Base-by-base conservation (phyloP, 23 red algal species). In the Chondrus crispus region DNA sequence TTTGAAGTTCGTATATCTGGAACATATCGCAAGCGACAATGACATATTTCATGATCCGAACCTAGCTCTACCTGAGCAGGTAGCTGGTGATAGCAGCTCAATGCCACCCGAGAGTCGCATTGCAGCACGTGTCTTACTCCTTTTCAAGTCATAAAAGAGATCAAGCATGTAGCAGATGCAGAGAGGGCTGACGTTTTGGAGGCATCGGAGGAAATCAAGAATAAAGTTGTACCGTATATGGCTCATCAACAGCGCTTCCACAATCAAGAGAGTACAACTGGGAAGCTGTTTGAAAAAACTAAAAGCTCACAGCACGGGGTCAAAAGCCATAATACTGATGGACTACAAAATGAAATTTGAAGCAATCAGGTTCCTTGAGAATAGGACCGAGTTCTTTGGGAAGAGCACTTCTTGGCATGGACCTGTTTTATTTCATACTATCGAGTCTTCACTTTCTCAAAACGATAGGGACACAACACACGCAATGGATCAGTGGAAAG, bases 261-360 rank as follows among this genome's bases (percentile, higher is more conserved):
- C 35, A 66, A 66, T 32, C 60, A 66, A 0, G 7, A 66, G 18
- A 66, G 35, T 9, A 66, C 26, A 6, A 1, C 35, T 66, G 1
- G 26, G 18, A n/a, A 8, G 60, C 8, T 66, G 8, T 66, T 66
- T 66, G 60, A 66, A 32, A 32, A 66, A 66, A 13, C 18, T 22
- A 66, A n/a, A n/a, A 7, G 8, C n/a, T 1, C 26, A 66, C 9
- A 0, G 6, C 1, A n/a, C 5, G 0, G 1, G 9, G 8, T 9
- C 26, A 19, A 66, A 19, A 66, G 26, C 8, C 60, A 32, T 0
- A 19, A n/a, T 19, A 32, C 60, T 66, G 18, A 8, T 19, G 0
- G 60, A 77, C 19, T 77, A 46, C 38, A 83, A 58, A 10, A 83
- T 60, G 78, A 83, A 83, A 10, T 83, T 83, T 83, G 78, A 83